phyloP scores from a whole-genome alignment of 495 filamentous ascomycete genomes.

The Sporormia fimetaria region DNA sequence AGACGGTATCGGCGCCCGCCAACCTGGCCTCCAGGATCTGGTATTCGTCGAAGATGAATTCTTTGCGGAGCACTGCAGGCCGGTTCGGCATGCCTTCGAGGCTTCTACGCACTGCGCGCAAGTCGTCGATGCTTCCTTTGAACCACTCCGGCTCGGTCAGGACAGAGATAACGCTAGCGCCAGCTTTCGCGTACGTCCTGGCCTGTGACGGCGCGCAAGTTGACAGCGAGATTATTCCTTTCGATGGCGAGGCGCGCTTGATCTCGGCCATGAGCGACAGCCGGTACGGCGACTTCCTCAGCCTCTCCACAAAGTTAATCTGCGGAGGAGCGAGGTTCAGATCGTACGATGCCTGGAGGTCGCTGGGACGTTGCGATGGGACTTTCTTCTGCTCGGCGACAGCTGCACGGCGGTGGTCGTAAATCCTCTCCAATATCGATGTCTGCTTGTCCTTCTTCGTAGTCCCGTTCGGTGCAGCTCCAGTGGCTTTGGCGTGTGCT shows the following conservation, averaged over 20 bases:
- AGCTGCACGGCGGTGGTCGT: slow-evolving; percentile 63
- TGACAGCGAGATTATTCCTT: slow-evolving; percentile 80
- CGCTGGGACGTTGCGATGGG: slow-evolving; percentile 68
- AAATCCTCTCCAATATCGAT: slow-evolving; percentile 87
- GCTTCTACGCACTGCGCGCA: slow-evolving; percentile 76
- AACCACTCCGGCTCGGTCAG: slow-evolving; percentile 98
- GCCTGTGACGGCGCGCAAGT: slow-evolving; percentile 86
- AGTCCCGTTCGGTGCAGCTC: slow-evolving; percentile 22
- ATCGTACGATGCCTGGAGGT: slow-evolving; percentile 80
- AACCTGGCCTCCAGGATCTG: slow-evolving; percentile 93
- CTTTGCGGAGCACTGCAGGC: slow-evolving; percentile 84
- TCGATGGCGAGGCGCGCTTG: slow-evolving; percentile 92
- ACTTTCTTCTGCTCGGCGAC: slow-evolving; percentile 78
- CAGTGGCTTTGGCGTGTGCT: slow-evolving; percentile 22
- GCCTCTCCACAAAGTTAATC: slow-evolving; percentile 64
- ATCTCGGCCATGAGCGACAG: slow-evolving; percentile 92
- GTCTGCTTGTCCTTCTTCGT: slow-evolving; percentile 44
- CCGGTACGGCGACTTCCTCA: slow-evolving; percentile 68
- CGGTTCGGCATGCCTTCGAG: slow-evolving; percentile 82
- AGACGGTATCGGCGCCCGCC: slow-evolving; percentile 86
- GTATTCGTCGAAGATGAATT: slow-evolving; percentile 97
- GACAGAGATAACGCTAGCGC: slow-evolving; percentile 92
- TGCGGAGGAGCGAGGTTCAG: slow-evolving; percentile 76
- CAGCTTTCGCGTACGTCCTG: slow-evolving; percentile 80
- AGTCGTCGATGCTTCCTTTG: slow-evolving; percentile 91